phyloP scores from a whole-genome alignment of 495 filamentous ascomycete genomes.

The Hyaloscypha bicolor region DNA sequence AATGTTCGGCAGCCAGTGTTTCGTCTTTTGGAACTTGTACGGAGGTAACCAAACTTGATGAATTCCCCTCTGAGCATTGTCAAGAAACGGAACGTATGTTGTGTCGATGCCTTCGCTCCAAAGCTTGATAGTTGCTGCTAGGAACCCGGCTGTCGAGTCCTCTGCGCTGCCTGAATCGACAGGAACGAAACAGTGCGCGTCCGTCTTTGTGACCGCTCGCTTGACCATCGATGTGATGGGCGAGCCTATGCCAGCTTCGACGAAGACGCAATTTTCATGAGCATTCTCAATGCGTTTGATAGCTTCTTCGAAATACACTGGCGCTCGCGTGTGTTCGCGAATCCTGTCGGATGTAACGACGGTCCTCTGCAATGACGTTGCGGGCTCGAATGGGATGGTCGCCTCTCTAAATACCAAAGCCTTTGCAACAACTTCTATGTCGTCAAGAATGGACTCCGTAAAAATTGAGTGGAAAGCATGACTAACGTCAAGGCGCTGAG shows the following conservation, averaged over 20 bases:
- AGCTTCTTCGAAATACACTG: constrained; percentile 10
- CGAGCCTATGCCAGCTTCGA: constrained; percentile 12
- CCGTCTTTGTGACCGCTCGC: background rate
- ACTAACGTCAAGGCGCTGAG: background rate
- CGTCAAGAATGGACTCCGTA: background rate
- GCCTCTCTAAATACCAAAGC: background rate
- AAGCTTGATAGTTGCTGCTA: background rate
- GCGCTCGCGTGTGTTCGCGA: constrained; percentile 2
- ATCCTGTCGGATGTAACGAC: background rate
- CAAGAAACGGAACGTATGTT: background rate
- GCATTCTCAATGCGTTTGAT: background rate
- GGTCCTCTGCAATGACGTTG: background rate
- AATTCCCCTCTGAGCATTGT: background rate
- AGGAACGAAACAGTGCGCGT: background rate
- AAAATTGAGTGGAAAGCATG: constrained; percentile 14
- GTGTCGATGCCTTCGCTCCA: constrained; percentile 8
- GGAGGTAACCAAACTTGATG: constrained; percentile 3
- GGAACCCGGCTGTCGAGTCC: background rate
- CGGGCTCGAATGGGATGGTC: background rate
- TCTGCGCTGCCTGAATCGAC: background rate
- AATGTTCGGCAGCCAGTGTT: constrained; percentile 5
- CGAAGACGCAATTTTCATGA: background rate
- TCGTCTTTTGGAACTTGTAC: constrained; percentile 4
- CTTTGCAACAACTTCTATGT: background rate
- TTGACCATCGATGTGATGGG: constrained; percentile 7